Percentiles rank a stretch among this genome's conserved stretches.
Conservation (phyloP, 306 rosid species). For the Rubus parviflorus region DNA sequence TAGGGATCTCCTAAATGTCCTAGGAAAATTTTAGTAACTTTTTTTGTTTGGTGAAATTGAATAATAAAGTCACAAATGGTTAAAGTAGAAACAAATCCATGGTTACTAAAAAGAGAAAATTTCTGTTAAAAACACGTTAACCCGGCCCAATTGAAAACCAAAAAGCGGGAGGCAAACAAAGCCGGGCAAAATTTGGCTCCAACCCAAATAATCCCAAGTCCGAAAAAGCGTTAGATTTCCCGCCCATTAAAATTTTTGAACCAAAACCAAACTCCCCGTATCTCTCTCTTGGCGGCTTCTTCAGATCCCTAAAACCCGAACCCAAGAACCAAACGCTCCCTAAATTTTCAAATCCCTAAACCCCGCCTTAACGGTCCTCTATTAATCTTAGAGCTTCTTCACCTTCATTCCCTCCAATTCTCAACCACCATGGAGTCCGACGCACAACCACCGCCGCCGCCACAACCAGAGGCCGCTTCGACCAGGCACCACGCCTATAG, state of each 20-base stretch:
- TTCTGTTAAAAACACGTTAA: neutral
- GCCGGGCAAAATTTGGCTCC: neutral
- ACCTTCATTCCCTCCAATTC: conserved; percentile 34
- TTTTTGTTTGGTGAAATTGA: no score
- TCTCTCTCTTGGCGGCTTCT: neutral
- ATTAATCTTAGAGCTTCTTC: conserved; percentile 2
- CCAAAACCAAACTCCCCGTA: neutral
- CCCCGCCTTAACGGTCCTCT: conserved; percentile 34
- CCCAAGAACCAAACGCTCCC: neutral
- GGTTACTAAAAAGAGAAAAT: neutral
- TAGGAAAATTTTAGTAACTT: no score
- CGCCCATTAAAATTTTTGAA: conserved; percentile 34
- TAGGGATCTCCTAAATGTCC: no score
- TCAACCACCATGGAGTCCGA: conserved; percentile 36
- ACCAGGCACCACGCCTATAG: conserved; percentile 37
- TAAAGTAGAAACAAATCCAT: no score
- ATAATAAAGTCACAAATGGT: no score
- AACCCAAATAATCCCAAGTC: conserved; percentile 1
- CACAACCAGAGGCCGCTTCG: conserved; percentile 27
- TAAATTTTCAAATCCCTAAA: conserved; percentile 37
- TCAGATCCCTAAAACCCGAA: conserved; percentile 8
- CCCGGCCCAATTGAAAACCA: neutral
- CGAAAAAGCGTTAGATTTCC: conserved; percentile 29
- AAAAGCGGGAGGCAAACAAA: neutral
- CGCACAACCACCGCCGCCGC: conserved; percentile 23